Base-by-base conservation (phyloP, 2,329 filamentous ascomycete species). In the Monosporascus sp. region DNA sequence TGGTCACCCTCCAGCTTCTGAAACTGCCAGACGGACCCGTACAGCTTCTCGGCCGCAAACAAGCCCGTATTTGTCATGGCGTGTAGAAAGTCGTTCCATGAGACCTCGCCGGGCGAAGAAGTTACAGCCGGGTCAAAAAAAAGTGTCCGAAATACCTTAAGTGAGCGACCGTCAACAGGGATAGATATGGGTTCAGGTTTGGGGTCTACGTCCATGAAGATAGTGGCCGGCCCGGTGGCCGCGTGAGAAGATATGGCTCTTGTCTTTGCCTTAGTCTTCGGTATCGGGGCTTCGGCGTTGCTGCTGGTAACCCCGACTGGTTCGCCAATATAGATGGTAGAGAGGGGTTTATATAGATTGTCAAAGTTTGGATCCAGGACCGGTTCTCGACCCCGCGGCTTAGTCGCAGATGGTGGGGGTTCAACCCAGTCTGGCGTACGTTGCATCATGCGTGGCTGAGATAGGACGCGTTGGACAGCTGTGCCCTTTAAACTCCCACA, bases 11-110 rank as follows among this genome's bases (percentile, higher is more conserved):
- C 54, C 5, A 62, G 62, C 3, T 77, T 77, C 15, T 68, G 71
- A 55, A 86, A 86, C 11, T 83, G 77, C 83, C 83, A 86, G 0
- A 77, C 77, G 1, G 79, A 85, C 0, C 81, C 80, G 54, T 83
- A 82, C 0, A 85, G 70, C 65, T 86, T 85, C 65, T 81, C 68
- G 0, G 73, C 73, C 0, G 60, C 54, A 50, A 86, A 83, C 22
- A 46, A 11, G 0, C 80, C 82, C 0, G 72, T 70, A 0, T 69
- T 68, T 0, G 60, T 56, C 75, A 84, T 77, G 0, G 79, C 79
- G 53, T 76, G 73, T 3, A 82, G 60, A 54, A 83, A 79, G 49
- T 83, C 78, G 2, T 57, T 64, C 81, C 80, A 84, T 0, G 71
- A 36, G 0, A 83, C 57, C 58, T 82, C 80, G 3, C 76, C 76